Conservation (phyloP, 139 green algal genomes). For the Edaphochlamys debaryana region DNA sequence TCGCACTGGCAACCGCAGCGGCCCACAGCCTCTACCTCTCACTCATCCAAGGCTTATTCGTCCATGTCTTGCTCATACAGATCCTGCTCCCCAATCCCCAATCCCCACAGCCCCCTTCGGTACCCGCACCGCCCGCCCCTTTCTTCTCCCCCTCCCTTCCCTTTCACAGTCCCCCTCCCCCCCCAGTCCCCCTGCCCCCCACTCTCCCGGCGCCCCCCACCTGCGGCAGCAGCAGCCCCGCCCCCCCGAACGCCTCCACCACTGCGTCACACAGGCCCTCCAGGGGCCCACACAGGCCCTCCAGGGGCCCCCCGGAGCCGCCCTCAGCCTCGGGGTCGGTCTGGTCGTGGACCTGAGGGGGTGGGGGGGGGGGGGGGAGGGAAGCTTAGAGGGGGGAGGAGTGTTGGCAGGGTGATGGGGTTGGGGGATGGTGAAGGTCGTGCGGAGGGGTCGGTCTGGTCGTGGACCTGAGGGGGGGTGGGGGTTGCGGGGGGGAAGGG, state of each 20-base stretch:
- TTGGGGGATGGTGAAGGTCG: too few species aligned
- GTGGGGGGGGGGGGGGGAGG: neutral
- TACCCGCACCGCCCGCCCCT: too few species aligned
- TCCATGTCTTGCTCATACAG: too few species aligned
- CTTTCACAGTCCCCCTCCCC: too few species aligned
- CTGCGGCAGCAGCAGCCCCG: constrained; percentile 53
- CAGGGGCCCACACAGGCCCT: constrained; percentile 59
- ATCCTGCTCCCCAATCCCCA: too few species aligned
- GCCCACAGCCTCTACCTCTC: too few species aligned
- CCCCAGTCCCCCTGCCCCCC: neutral
- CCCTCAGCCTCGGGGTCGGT: constrained; percentile 24
- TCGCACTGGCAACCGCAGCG: too few species aligned
- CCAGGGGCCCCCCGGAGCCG: too few species aligned
- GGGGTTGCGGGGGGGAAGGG: neutral
- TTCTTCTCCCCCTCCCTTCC: too few species aligned
- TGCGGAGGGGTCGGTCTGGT: too few species aligned
- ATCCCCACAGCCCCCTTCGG: too few species aligned
- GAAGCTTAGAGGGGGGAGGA: neutral
- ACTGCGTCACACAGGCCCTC: constrained; percentile 58
- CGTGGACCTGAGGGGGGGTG: neutral
- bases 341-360: constrained; percentile 29
- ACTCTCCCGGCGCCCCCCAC: constrained; percentile 15
- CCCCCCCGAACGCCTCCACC: constrained; percentile 44
- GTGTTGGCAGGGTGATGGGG: neutral
- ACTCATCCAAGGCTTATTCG: too few species aligned